Conservation (phyloP, 2,329 filamentous ascomycete genomes). For the Aspergillus transmontanensis region DNA sequence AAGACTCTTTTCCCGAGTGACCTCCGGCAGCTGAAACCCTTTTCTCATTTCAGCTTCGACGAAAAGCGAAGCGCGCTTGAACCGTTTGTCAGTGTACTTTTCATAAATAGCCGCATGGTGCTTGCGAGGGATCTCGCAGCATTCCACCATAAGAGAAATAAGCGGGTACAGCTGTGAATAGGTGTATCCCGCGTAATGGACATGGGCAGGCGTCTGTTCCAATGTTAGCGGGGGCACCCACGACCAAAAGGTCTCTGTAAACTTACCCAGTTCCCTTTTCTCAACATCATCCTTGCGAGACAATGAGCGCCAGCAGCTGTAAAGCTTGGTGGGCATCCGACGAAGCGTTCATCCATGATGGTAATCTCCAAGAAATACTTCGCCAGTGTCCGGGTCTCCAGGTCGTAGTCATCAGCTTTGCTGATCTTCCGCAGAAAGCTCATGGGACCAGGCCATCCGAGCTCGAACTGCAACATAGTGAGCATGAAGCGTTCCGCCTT, state of each 20-base stretch:
- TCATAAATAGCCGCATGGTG: conserved; percentile 88
- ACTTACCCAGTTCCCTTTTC: conserved; percentile 91
- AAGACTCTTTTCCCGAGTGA: conserved; percentile 19
- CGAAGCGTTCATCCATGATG: conserved; percentile 97
- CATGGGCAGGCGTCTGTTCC: conserved; percentile 74
- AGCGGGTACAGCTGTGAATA: conserved; percentile 79
- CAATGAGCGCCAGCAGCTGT: conserved; percentile 90
- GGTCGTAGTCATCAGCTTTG: conserved; percentile 96
- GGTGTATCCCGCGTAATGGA: conserved; percentile 93
- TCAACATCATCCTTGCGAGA: conserved; percentile 81
- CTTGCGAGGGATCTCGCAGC: conserved; percentile 76
- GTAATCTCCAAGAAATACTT: conserved; percentile 98
- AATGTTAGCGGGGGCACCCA: conserved; percentile 21
- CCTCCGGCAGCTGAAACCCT: conserved; percentile 56
- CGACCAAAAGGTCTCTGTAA: conserved; percentile 4
- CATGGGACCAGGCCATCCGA: conserved; percentile 99
- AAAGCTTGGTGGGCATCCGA: conserved; percentile 87
- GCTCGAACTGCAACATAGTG: conserved; percentile 90
- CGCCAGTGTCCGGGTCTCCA: conserved; percentile 90
- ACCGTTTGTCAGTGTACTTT: conserved; percentile 87
- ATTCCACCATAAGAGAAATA: conserved; percentile 78
- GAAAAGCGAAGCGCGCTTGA: conserved; percentile 79
- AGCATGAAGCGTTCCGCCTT: conserved; percentile 99
- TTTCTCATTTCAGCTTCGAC: conserved; percentile 73
- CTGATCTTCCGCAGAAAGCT: conserved; percentile 95